These are phyloP conservation scores for Naganishia friedmannii DNA, from an alignment of 768 basidiomycete genomes.

Conservation along the genomic window DNA sequence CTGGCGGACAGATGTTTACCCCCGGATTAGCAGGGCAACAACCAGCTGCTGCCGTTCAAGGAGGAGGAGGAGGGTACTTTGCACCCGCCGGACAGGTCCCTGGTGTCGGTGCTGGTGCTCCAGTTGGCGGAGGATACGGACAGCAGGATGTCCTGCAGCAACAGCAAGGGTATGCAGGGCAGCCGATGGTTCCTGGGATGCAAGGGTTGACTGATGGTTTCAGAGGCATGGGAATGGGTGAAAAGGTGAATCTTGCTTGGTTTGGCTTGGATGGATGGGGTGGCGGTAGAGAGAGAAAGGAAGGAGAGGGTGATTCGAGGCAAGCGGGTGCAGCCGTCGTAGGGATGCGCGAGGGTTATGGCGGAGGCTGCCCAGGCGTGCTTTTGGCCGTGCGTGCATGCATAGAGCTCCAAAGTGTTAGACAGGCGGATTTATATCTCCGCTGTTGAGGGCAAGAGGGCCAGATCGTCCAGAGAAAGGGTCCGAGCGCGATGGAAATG, in stretches of 20 bases:
- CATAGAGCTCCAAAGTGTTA: too few relatives aligned
- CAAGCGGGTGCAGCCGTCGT: too few relatives aligned
- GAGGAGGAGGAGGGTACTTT: conserved; percentile 22
- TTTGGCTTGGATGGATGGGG: too few relatives aligned
- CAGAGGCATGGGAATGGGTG: conserved; percentile 74
- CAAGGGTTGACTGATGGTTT: conserved; percentile 75
- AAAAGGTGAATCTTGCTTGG: conserved; percentile 35
- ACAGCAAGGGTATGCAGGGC: conserved; percentile 30
- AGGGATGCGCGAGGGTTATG: too few relatives aligned
- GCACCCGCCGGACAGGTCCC: conserved; percentile 24
- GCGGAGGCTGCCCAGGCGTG: too few relatives aligned
- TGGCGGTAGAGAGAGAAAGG: neutral
- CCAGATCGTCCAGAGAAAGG: too few relatives aligned
- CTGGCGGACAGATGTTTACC: conserved; percentile 42
- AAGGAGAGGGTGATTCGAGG: conserved; percentile 9
- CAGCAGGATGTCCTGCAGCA: conserved; percentile 35
- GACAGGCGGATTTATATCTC: too few relatives aligned
- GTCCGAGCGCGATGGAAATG: too few relatives aligned
- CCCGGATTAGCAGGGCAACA: conserved; percentile 36
- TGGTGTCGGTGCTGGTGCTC: conserved; percentile 11
- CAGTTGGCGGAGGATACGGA: conserved; percentile 37
- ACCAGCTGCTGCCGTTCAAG: conserved; percentile 1
- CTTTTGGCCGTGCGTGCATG: too few relatives aligned
- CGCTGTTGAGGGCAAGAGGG: too few relatives aligned
- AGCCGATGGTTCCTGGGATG: conserved; percentile 29